Base-by-base conservation (phyloP, 305 asterid genomes). In the Salvia sclarea region DNA sequence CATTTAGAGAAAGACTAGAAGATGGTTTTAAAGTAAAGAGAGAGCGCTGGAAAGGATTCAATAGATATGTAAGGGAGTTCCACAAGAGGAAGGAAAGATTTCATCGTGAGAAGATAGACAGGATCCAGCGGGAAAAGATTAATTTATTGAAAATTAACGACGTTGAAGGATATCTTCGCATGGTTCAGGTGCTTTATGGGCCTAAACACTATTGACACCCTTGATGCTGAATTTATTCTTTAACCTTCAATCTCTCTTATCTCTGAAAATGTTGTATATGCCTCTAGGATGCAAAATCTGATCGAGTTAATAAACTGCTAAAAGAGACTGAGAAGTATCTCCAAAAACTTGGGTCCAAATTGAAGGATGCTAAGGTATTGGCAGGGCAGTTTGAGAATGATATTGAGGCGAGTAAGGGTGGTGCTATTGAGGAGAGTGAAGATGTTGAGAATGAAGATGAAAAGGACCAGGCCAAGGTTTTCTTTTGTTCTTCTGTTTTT, bases 51-150 rank as follows among this genome's bases (percentile, higher is more conserved):
- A 95, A 83, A 76, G 98, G 95, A 50, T 83, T 91, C 79, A 91
- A 95, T 73, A 91, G 75, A 75, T 80, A 85, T 78, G 96, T 78
- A 45, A 86, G 91, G 71, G 98, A 95, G 87, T 95, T 91, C 82
- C 99, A 95, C 70, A 95, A 91, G 78, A 91, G 94, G 84, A 95
- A 88, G 86, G 98, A 95, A 84, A 79, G 97, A 75, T 81, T 85
- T 78, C 87, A 95, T 62, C 98, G 98, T 57, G 99, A 95, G 92
- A 95, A 89, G 89, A 95, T 80, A 72, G 99, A 95, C 75, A 84
- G 97, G 80, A 95, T 91, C 77, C 99, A 95, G 82, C 97, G 99
- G 9, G 99, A 95, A 81, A 95, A 95, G 80, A 95, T 95, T 81
- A 95, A 95, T 84, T 80, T 95, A 63, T 73, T 95, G 73, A 95